A percentile compares a stretch with the other conserved stretches of the same genome.
Evolutionary conservation across 805 yeast species (phyloP).

Genomic region (Cyberlindnera mississippiensis): DNA sequence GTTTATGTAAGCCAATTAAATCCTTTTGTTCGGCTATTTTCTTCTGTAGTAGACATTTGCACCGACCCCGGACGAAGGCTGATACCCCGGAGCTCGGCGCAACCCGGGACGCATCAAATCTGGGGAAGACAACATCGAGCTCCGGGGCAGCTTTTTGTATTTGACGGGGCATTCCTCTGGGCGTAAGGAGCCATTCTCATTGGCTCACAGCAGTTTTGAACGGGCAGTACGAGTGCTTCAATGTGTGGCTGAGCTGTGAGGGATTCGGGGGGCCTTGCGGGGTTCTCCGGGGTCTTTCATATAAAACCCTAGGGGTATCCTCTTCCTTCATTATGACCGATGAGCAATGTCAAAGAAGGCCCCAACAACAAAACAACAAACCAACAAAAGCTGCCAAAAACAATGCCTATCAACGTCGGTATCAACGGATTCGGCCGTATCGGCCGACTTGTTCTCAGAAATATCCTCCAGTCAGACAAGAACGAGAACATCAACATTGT

Average conservation of each 20-base stretch:
- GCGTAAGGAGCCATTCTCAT: too few species aligned
- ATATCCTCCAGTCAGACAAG: slow-evolving; percentile 11
- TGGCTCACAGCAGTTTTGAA: too few species aligned
- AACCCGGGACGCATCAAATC: slow-evolving; percentile 1
- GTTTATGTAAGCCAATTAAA: too few species aligned
- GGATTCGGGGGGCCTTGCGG: not conserved
- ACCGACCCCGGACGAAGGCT: slow-evolving; percentile 3
- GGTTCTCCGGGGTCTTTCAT: not conserved
- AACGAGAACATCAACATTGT: slow-evolving; percentile 53
- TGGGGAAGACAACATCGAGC: slow-evolving; percentile 4
- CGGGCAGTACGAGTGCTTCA: too few species aligned
- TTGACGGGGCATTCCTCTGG: too few species aligned
- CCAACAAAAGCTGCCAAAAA: too few species aligned
- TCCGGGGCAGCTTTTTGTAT: slow-evolving; percentile 5
- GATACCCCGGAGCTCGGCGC: not conserved
- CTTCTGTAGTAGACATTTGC: slow-evolving; percentile 1
- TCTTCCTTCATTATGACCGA: not conserved
- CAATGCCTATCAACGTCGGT: slow-evolving; percentile 54
- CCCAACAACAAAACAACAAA: too few species aligned
- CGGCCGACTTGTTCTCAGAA: slow-evolving; percentile 83
- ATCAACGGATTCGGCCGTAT: slow-evolving; percentile 95
- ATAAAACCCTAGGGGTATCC: not conserved
- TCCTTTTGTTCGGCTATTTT: too few species aligned
- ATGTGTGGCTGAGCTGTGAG: too few species aligned
- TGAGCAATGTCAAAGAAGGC: not conserved